A percentile compares a stretch with the other conserved stretches of the same genome.
Evolutionary conservation across 805 yeast species (phyloP).

Genomic region (Candida maesae): DNA sequence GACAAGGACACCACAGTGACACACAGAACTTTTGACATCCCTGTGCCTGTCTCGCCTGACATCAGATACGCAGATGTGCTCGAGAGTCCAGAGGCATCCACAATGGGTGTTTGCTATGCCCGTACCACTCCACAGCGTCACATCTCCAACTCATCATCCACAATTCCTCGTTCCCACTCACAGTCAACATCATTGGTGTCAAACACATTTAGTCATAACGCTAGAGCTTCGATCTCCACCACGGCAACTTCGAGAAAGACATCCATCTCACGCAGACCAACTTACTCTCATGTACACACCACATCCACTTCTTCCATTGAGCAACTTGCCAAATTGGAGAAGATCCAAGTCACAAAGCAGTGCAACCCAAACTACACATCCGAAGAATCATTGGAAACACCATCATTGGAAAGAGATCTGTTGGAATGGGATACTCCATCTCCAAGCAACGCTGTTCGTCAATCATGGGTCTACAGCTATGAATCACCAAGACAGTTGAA

Average conservation of each 20-base stretch:
- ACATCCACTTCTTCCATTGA: constrained; percentile 22
- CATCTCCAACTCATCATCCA: not conserved
- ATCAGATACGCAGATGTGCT: no score
- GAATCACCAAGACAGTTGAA: constrained; percentile 10
- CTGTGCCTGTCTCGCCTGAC: no score
- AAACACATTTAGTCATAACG: constrained; percentile 13
- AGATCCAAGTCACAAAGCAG: constrained; percentile 22
- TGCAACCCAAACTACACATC: constrained; percentile 9
- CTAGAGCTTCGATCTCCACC: constrained; percentile 24
- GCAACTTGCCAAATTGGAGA: constrained; percentile 21
- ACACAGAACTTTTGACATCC: constrained; percentile 15
- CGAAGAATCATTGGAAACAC: not conserved
- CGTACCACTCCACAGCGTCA: constrained; percentile 13
- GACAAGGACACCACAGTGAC: constrained; percentile 25
- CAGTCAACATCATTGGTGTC: constrained; percentile 20
- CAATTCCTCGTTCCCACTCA: constrained; percentile 19
- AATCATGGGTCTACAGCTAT: constrained; percentile 24
- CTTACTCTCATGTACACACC: constrained; percentile 12
- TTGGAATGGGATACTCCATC: constrained; percentile 25
- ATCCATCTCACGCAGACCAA: constrained; percentile 9
- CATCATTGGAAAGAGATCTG: constrained; percentile 1
- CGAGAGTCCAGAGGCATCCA: not conserved
- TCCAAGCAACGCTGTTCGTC: constrained; percentile 19
- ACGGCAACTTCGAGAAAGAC: constrained; percentile 18
- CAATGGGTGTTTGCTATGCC: constrained; percentile 20